These are phyloP conservation scores for Penicillium brevicompactum DNA, from an alignment of 2,329 filamentous ascomycete species.

Conservation along the genomic window DNA sequence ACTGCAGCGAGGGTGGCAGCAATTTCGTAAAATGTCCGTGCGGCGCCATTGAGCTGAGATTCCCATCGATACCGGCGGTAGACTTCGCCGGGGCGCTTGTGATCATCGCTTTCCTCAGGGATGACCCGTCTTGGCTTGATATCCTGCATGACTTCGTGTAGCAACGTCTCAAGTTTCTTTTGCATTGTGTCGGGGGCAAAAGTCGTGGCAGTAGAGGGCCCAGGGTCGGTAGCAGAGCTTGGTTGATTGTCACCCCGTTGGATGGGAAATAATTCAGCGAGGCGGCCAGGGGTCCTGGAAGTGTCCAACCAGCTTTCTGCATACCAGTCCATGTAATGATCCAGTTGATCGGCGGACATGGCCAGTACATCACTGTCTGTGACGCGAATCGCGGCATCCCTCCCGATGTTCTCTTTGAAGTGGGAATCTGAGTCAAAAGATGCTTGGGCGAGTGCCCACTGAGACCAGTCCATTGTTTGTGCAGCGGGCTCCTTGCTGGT, in stretches of 20 bases:
- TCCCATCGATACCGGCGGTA: constrained; percentile 54
- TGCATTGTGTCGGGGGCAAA: constrained; percentile 20
- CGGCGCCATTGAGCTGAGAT: constrained; percentile 49
- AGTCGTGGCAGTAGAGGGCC: constrained; percentile 1
- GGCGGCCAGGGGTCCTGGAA: constrained; percentile 30
- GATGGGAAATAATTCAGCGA: constrained; percentile 48
- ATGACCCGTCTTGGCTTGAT: constrained; percentile 44
- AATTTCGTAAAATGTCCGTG: constrained; percentile 53
- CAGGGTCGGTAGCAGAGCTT: neutral
- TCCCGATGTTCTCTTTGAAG: constrained; percentile 39
- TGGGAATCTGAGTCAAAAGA: constrained; percentile 37
- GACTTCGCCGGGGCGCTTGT: constrained; percentile 50
- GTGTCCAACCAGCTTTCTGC: constrained; percentile 61
- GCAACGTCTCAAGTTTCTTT: constrained; percentile 37
- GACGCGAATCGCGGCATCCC: constrained; percentile 56
- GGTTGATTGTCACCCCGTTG: constrained; percentile 23
- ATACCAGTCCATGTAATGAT: constrained; percentile 80
- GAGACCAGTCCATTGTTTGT: constrained; percentile 69
- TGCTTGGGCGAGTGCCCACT: constrained; percentile 63
- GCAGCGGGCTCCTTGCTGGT: constrained; percentile 59
- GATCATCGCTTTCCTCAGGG: constrained; percentile 32
- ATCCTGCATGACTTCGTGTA: constrained; percentile 47
- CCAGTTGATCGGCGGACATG: constrained; percentile 65
- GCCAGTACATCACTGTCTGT: constrained; percentile 63
- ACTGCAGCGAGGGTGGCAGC: constrained; percentile 55